A percentile compares a stretch with the other conserved stretches of the same genome.
Evolutionary conservation across 805 yeast species (phyloP).

Genomic region (Nematodospora valgi): DNA sequence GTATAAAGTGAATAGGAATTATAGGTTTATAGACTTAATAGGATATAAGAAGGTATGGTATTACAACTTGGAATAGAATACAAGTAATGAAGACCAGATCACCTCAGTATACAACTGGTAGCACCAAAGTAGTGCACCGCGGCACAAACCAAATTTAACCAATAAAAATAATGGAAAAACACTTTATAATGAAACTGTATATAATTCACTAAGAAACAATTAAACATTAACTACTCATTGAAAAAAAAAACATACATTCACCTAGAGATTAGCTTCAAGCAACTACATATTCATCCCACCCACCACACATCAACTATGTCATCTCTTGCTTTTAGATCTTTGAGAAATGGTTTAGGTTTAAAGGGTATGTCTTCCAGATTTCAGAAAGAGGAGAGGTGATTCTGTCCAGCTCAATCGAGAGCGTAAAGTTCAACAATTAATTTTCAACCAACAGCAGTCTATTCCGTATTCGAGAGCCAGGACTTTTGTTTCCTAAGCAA

Average conservation of each 20-base stretch:
- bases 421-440: no score
- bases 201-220: not conserved
- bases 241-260: constrained; percentile 6
- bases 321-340: constrained; percentile 44
- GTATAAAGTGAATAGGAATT: no score
- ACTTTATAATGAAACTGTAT: constrained; percentile 2
- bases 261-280: not conserved
- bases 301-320: constrained; percentile 20
- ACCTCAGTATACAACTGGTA: no score
- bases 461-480: no score
- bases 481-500: no score
- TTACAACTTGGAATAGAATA: no score
- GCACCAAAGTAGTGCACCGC: constrained; percentile 1
- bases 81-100: no score
- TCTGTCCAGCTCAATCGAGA: no score
- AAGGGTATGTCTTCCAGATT: constrained; percentile 37
- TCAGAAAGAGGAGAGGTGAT: no score
- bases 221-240: not conserved
- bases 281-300: not conserved
- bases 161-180: constrained; percentile 11
- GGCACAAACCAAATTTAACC: constrained; percentile 6
- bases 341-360: constrained; percentile 39
- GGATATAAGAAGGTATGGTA: no score
- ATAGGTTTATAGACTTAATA: no score
- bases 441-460: no score